phyloP scores from a whole-genome alignment of 1,284 basidiomycete species.

The Tetrapyrgos nigripes region DNA sequence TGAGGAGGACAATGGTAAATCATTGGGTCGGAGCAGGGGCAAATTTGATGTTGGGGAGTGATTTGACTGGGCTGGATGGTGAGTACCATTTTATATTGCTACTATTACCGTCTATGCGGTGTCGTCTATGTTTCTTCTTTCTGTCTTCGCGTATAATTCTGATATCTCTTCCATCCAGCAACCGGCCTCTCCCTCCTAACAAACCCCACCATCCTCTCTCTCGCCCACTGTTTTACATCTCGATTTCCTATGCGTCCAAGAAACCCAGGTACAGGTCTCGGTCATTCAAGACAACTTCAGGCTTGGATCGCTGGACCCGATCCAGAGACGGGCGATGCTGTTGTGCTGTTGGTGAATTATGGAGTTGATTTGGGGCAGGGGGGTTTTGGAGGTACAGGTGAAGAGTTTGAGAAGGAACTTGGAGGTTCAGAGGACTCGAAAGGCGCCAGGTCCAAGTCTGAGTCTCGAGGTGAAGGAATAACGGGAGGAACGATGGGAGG shows the following conservation, averaged over 20 bases:
- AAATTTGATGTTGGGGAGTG: slow-evolving; percentile 19
- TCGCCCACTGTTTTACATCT: slow-evolving; percentile 14
- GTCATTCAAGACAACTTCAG: slow-evolving; percentile 11
- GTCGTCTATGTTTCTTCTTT: not conserved
- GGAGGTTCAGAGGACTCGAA: no score
- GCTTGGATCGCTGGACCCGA: slow-evolving; percentile 18
- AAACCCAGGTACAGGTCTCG: slow-evolving; percentile 12
- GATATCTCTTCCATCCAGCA: not conserved
- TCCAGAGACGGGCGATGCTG: not conserved
- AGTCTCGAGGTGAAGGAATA: no score
- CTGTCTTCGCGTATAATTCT: no score
- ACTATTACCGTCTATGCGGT: not conserved
- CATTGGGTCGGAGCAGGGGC: slow-evolving; percentile 19
- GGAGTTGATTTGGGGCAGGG: slow-evolving; percentile 12
- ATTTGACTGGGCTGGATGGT: slow-evolving; percentile 15
- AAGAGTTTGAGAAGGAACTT: no score
- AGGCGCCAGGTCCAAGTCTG: no score
- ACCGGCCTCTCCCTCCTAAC: slow-evolving; percentile 8
- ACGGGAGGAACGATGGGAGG: no score
- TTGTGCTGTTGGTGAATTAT: slow-evolving; percentile 12
- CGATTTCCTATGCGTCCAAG: slow-evolving; percentile 13
- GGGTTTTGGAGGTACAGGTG: slow-evolving; percentile 2
- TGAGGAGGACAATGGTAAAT: slow-evolving; percentile 12
- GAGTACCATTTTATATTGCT: not conserved
- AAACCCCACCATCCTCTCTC: slow-evolving; percentile 1